Conservation (phyloP, 2,329 filamentous ascomycete species). For the Trichophyton simii region DNA sequence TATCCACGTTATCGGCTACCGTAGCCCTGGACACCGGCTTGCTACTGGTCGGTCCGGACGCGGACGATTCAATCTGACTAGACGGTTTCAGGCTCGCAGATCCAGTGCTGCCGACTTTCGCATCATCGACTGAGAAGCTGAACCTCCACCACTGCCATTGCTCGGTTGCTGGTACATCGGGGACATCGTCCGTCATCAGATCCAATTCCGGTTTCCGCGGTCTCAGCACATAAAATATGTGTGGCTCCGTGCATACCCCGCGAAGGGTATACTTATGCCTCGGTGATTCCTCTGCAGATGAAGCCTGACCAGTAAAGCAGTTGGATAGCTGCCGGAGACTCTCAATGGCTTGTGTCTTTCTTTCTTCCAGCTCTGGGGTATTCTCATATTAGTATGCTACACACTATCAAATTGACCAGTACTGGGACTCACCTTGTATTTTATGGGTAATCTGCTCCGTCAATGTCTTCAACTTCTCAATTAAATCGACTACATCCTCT, state of each 20-base stretch:
- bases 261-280: slow-evolving; percentile 43
- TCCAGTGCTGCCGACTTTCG: slow-evolving; percentile 20
- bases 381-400: not conserved
- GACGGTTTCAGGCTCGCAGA: slow-evolving; percentile 4
- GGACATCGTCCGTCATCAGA: slow-evolving; percentile 17
- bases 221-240: slow-evolving; percentile 45
- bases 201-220: slow-evolving; percentile 15
- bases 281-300: slow-evolving; percentile 29
- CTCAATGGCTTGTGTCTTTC: slow-evolving; percentile 30
- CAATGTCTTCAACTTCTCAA: slow-evolving; percentile 24
- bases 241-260: slow-evolving; percentile 46
- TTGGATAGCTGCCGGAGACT: slow-evolving; percentile 34
- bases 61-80: not conserved
- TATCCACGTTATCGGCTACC: slow-evolving; percentile 21
- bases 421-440: slow-evolving; percentile 23
- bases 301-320: slow-evolving; percentile 35
- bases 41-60: not conserved
- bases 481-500: slow-evolving; percentile 18
- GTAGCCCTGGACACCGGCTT: slow-evolving; percentile 7
- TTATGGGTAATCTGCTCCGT: slow-evolving; percentile 31
- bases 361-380: slow-evolving; percentile 28
- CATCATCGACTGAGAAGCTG: slow-evolving; percentile 36
- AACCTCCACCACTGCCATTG: slow-evolving; percentile 46
- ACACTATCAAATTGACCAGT: not conserved
- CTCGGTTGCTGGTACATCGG: slow-evolving; percentile 16